phyloP scores from a whole-genome alignment of 2,329 filamentous ascomycete genomes.

The Fusarium aywerte region DNA sequence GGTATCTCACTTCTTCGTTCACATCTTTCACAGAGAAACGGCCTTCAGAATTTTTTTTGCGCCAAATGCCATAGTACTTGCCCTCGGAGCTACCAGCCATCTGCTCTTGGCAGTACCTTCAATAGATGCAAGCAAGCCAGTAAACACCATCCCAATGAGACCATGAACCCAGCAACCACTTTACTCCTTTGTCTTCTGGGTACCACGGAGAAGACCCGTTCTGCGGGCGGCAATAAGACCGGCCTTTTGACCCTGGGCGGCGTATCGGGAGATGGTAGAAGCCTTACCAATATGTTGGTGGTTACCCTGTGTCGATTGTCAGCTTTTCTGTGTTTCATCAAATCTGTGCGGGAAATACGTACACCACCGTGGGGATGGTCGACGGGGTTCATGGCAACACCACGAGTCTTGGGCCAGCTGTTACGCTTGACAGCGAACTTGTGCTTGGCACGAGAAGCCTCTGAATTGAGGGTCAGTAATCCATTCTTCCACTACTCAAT shows the following conservation, averaged over 20 bases:
- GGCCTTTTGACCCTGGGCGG: slow-evolving; percentile 98
- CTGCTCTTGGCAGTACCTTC: slow-evolving; percentile 61
- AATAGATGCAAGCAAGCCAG: slow-evolving; percentile 70
- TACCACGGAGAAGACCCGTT: slow-evolving; percentile 99
- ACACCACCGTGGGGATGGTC: slow-evolving; percentile 98
- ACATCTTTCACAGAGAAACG: slow-evolving; percentile 46
- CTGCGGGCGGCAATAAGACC: slow-evolving; percentile 99
- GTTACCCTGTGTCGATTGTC: slow-evolving; percentile 77
- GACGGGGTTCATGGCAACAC: slow-evolving; percentile 99
- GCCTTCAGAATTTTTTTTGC: slow-evolving; percentile 53
- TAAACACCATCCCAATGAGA: slow-evolving; percentile 74
- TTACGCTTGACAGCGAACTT: slow-evolving; percentile 99
- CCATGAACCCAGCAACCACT: slow-evolving; percentile 60
- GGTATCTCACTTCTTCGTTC: slow-evolving; percentile 46
- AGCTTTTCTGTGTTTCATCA: slow-evolving; percentile 52
- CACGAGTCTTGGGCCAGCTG: slow-evolving; percentile 99
- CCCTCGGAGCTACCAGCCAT: slow-evolving; percentile 60
- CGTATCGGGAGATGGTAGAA: slow-evolving; percentile 98
- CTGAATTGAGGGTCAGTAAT: slow-evolving; percentile 63
- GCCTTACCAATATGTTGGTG: slow-evolving; percentile 99
- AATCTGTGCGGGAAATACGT: slow-evolving; percentile 52
- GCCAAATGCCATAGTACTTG: slow-evolving; percentile 63
- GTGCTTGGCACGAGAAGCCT: slow-evolving; percentile 99
- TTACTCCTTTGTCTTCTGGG: slow-evolving; percentile 99
- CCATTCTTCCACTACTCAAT: not conserved